Conservation (phyloP, 2,329 filamentous ascomycete genomes). For the Calycina marina region DNA sequence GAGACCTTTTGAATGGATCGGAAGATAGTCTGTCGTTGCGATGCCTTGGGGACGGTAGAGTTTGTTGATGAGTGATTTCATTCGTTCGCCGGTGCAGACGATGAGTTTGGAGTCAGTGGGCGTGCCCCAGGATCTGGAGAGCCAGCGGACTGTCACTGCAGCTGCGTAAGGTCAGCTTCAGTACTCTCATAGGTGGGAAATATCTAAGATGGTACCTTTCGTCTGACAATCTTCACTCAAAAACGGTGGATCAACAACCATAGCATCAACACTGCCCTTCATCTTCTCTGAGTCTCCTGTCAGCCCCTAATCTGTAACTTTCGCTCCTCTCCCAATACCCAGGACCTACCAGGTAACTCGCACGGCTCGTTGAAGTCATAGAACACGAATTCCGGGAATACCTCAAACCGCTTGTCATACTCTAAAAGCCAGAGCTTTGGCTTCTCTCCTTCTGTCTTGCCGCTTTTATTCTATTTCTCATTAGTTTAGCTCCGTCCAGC, state of each 20-base stretch:
- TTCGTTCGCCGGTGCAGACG: slow-evolving; percentile 64
- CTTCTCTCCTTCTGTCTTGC: slow-evolving; percentile 23
- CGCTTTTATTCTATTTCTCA: not conserved
- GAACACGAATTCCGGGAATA: slow-evolving; percentile 59
- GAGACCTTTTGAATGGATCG: slow-evolving; percentile 54
- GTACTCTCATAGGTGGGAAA: not conserved
- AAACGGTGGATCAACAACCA: slow-evolving; percentile 69
- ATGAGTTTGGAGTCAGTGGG: slow-evolving; percentile 30
- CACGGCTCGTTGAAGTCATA: slow-evolving; percentile 63
- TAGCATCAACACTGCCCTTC: slow-evolving; percentile 49
- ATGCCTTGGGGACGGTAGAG: slow-evolving; percentile 53
- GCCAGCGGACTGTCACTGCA: slow-evolving; percentile 61
- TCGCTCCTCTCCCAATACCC: not conserved
- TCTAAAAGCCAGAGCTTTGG: slow-evolving; percentile 56
- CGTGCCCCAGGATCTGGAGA: slow-evolving; percentile 32
- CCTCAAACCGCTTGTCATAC: slow-evolving; percentile 56
- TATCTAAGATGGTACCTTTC: slow-evolving; percentile 36
- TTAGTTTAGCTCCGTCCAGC: not conserved
- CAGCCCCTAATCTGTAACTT: slow-evolving; percentile 3
- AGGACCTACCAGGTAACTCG: slow-evolving; percentile 39
- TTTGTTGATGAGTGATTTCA: slow-evolving; percentile 48
- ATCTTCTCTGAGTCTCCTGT: slow-evolving; percentile 30
- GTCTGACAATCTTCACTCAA: slow-evolving; percentile 69
- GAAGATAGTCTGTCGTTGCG: slow-evolving; percentile 51
- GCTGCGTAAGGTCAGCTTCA: slow-evolving; percentile 29